Percentiles rank a stretch among this genome's conserved stretches.
These are phyloP conservation scores for Dissophora ornata DNA, from an alignment of 192 early-diverging fungal genomes.

Conservation along the genomic window DNA sequence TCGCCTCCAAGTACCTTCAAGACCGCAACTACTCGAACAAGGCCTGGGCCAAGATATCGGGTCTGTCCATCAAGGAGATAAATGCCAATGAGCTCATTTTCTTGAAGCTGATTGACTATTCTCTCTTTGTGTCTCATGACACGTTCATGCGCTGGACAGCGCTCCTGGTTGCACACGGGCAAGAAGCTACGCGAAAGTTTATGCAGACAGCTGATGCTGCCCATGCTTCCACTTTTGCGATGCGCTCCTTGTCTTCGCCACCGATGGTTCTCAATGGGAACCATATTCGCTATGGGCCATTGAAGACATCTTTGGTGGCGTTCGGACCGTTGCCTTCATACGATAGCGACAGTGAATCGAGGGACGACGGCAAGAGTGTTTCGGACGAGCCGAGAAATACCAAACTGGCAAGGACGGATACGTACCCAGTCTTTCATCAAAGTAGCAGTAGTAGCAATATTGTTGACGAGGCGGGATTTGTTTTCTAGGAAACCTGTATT, in stretches of 20 bases:
- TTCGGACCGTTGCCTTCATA: not conserved
- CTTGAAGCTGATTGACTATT: slow-evolving; percentile 81
- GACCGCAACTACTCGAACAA: slow-evolving; percentile 89
- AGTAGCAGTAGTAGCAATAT: not conserved
- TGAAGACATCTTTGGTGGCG: not conserved
- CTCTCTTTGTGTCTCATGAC: slow-evolving; percentile 71
- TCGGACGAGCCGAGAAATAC: not conserved
- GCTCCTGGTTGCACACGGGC: slow-evolving; percentile 54
- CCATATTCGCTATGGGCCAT: slow-evolving; percentile 27
- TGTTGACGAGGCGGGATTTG: slow-evolving; percentile 2
- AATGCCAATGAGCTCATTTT: slow-evolving; percentile 84
- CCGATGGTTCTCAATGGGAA: slow-evolving; percentile 36
- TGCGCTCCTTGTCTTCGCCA: slow-evolving; percentile 22
- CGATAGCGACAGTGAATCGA: slow-evolving; percentile 3
- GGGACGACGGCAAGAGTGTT: not conserved
- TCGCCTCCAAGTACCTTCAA: slow-evolving; percentile 88
- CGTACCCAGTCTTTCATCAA: slow-evolving; percentile 1
- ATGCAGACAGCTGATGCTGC: slow-evolving; percentile 30
- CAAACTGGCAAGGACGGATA: slow-evolving; percentile 22
- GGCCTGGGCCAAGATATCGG: slow-evolving; percentile 91
- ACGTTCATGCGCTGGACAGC: slow-evolving; percentile 67
- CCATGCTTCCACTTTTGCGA: slow-evolving; percentile 14
- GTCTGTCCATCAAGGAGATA: slow-evolving; percentile 80
- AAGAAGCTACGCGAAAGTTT: slow-evolving; percentile 47
- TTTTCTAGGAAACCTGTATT: slow-evolving; percentile 24